Evolutionary conservation across 2,329 filamentous ascomycete genomes (phyloP).

Genomic region (Phialophora expanda): DNA sequence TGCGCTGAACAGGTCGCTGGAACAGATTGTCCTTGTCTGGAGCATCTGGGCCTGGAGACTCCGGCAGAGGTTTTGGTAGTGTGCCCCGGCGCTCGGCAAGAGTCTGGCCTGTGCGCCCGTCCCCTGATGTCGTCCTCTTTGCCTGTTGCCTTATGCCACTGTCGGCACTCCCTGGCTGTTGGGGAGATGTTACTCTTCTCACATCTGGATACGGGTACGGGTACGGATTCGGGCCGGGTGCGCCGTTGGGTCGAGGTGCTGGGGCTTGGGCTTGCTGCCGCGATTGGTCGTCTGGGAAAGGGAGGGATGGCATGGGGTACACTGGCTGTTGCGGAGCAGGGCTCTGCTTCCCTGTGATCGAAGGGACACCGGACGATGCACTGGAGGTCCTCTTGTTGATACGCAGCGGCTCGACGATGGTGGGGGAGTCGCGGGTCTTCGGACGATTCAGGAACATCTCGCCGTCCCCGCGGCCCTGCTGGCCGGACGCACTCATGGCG

Average conservation of each 20-base stretch:
- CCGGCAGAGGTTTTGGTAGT: conserved; percentile 77
- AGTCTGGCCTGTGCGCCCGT: conserved; percentile 62
- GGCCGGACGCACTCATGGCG: conserved; percentile 53
- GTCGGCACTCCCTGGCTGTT: conserved; percentile 30
- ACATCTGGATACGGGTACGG: conserved; percentile 50
- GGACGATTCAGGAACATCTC: conserved; percentile 75
- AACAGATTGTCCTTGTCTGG: conserved; percentile 81
- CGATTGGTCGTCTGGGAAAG: conserved; percentile 72
- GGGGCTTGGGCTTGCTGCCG: conserved; percentile 46
- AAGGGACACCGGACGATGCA: conserved; percentile 52
- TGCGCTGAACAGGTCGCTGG: conserved; percentile 62
- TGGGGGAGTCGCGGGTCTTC: conserved; percentile 69
- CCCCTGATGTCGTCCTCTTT: conserved; percentile 52
- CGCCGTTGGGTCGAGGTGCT: conserved; percentile 41
- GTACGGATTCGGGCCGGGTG: conserved; percentile 50
- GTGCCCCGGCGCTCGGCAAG: conserved; percentile 82
- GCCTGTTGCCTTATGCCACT: conserved; percentile 39
- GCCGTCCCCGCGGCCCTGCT: conserved; percentile 73
- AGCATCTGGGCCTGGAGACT: conserved; percentile 77
- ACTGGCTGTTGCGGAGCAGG: conserved; percentile 58
- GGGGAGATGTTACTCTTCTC: conserved; percentile 38
- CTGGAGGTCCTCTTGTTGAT: conserved; percentile 79
- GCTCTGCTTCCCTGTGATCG: conserved; percentile 44
- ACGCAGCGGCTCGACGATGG: conserved; percentile 75
- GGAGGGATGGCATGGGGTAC: conserved; percentile 70